phyloP scores from a whole-genome alignment of 352 stramenopile species.

The Globisporangium heterothallicum region DNA sequence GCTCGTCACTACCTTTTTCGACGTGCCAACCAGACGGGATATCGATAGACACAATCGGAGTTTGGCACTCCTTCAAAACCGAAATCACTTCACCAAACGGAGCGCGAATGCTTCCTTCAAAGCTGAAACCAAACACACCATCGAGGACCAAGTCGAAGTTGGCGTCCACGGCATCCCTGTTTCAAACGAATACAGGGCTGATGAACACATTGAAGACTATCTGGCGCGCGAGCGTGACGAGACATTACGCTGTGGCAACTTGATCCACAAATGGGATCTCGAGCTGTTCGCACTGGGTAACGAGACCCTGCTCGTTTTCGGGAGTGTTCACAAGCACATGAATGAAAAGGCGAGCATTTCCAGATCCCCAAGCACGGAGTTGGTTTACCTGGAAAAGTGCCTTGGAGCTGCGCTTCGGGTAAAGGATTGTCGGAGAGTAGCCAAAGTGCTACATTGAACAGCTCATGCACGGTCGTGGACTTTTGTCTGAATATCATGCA shows the following conservation, averaged over 20 bases:
- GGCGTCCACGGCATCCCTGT: constrained; percentile 39
- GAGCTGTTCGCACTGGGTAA: constrained; percentile 71
- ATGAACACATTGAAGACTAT: background rate
- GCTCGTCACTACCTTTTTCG: constrained; percentile 57
- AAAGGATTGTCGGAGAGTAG: constrained; percentile 91
- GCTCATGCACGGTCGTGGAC: background rate
- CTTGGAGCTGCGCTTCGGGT: constrained; percentile 89
- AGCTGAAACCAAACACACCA: constrained; percentile 99
- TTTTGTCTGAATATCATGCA: background rate
- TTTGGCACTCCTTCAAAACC: constrained; percentile 43
- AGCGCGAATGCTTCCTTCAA: constrained; percentile 77
- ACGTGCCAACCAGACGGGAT: constrained; percentile 98
- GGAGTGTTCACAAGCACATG: background rate
- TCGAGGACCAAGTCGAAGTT: constrained; percentile 94
- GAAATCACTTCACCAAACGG: constrained; percentile 90
- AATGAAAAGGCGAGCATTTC: background rate
- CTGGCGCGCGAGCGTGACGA: background rate
- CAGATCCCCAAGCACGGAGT: background rate
- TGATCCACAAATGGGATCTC: constrained; percentile 78
- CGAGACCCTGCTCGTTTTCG: constrained; percentile 36
- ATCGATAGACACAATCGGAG: constrained; percentile 95
- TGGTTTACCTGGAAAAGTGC: constrained; percentile 68
- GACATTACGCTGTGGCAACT: constrained; percentile 24
- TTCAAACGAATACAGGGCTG: background rate
- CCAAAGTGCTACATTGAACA: constrained; percentile 87